Evolutionary conservation across 768 basidiomycete genomes (phyloP), one percentile per base, ranked within the genome.

Genomic region (Suillus weaverae): DNA sequence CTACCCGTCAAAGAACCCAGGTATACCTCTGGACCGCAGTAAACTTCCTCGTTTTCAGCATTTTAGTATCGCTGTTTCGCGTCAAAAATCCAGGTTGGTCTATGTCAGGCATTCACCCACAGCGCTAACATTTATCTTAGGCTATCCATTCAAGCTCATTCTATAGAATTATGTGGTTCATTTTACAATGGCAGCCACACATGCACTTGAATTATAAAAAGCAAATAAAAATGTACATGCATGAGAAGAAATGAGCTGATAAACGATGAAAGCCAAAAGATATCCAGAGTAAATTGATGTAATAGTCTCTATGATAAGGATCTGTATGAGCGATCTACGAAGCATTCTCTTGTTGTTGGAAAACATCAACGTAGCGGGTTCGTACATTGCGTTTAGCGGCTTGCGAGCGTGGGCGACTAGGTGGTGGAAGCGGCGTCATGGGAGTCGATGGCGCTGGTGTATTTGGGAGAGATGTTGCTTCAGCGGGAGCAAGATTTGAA

Each of bases 351-450:
- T 82, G 81, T 70, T 89, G 84, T 68, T 90, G 88, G 76, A 95
- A 89, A n/a, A 95, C 90, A 72, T 95, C 94, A 3, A 97, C 94
- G 73, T 97, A 97, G 66, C 92, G 87, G 73, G 81, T 91, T 62
- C 94, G 86, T 62, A 92, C 78, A 68, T 88, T 90, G 66, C 90
- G 89, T 78, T 93, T 96, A 32, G 87, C 83, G 26, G 79, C 78
- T 38, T 84, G 83, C 57, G 84, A 85, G 33, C 86, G 84, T 32
- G 85, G 83, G 33, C 82, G 73, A 48, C 82, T 82, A 60, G 81
- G 77, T n/a, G 84, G 79, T 62, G 82, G 74, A 38, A 73, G 72
- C 38, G 68, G 71, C 8, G 63, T 62, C 57, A 62, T 50, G 70
- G 62, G 53, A 55, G 35, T 13, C 10, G 20, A 38, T 16, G 64